Conservation (phyloP, 78 protist genomes). For the Dictyostelium intermedium region DNA sequence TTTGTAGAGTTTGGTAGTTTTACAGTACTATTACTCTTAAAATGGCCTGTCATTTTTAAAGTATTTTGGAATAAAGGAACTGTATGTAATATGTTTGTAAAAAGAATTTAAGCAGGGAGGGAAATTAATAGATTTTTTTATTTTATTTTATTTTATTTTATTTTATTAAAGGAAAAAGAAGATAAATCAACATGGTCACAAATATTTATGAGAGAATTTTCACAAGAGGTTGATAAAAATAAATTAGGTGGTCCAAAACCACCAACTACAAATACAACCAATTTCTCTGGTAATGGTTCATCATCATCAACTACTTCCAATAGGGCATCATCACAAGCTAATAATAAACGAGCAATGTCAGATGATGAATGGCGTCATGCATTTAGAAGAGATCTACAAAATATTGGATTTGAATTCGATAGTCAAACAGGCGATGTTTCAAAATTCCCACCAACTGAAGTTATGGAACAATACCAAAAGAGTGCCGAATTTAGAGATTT, state of each 20-base stretch:
- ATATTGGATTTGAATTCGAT: constrained; percentile 75
- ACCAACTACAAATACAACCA: background rate
- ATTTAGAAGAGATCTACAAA: constrained; percentile 51
- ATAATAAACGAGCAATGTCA: background rate
- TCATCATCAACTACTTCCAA: background rate
- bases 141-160: background rate
- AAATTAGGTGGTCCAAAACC: background rate
- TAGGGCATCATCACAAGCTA: background rate
- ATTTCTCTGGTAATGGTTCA: background rate
- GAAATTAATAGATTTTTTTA: background rate
- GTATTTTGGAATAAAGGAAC: constrained; percentile 50
- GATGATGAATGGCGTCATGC: constrained; percentile 61
- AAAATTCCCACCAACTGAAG: constrained; percentile 75
- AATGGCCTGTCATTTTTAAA: constrained; percentile 69
- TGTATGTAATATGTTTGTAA: constrained; percentile 7
- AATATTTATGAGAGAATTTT: constrained; percentile 59
- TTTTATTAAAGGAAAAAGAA: constrained; percentile 19
- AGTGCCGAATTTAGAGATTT: constrained; percentile 44
- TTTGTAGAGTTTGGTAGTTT: constrained; percentile 50
- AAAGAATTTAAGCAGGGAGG: background rate
- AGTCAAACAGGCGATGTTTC: constrained; percentile 26
- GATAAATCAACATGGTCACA: constrained; percentile 71
- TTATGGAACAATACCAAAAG: constrained; percentile 68
- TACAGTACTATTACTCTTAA: background rate
- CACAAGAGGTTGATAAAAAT: background rate